Conservation (phyloP, 768 basidiomycete genomes). For the Fomitopsis serialis region DNA sequence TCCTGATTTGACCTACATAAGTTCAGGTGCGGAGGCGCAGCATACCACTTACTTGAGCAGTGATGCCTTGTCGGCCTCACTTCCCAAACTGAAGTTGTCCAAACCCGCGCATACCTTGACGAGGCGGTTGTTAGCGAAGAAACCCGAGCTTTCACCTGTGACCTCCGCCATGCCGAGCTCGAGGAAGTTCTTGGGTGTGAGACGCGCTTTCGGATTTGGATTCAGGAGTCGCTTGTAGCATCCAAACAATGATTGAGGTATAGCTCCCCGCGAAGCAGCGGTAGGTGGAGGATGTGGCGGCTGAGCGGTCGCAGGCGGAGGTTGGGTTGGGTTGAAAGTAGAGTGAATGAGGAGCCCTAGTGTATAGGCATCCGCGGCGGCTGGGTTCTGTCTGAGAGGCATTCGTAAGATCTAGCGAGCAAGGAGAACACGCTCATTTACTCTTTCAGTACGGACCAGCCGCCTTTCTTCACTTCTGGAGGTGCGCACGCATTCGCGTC, state of each 20-base stretch:
- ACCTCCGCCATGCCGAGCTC: slow-evolving; percentile 74
- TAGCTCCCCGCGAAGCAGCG: slow-evolving; percentile 69
- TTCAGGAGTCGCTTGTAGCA: slow-evolving; percentile 85
- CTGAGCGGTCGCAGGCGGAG: slow-evolving; percentile 58
- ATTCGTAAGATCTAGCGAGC: neutral
- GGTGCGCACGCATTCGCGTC: slow-evolving; percentile 57
- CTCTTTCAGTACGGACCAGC: slow-evolving; percentile 85
- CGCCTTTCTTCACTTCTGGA: slow-evolving; percentile 85
- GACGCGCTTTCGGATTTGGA: slow-evolving; percentile 77
- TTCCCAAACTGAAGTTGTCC: slow-evolving; percentile 77
- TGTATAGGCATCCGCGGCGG: slow-evolving; percentile 80
- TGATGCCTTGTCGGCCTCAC: slow-evolving; percentile 72
- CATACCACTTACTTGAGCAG: slow-evolving; percentile 54
- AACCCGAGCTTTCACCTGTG: slow-evolving; percentile 54
- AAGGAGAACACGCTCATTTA: slow-evolving; percentile 25
- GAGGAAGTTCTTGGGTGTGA: slow-evolving; percentile 73
- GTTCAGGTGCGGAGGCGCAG: neutral
- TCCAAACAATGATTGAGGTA: slow-evolving; percentile 72
- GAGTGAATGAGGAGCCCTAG: slow-evolving; percentile 82
- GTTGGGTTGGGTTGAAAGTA: slow-evolving; percentile 83
- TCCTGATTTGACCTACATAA: slow-evolving; percentile 34
- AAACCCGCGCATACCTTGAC: slow-evolving; percentile 82
- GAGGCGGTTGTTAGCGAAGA: slow-evolving; percentile 78
- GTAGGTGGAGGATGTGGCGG: slow-evolving; percentile 76
- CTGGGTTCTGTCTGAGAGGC: slow-evolving; percentile 38